A percentile compares a stretch with the other conserved stretches of the same genome.
phyloP scores from a whole-genome alignment of 805 yeast genomes.

The Lipomyces yamadae region DNA sequence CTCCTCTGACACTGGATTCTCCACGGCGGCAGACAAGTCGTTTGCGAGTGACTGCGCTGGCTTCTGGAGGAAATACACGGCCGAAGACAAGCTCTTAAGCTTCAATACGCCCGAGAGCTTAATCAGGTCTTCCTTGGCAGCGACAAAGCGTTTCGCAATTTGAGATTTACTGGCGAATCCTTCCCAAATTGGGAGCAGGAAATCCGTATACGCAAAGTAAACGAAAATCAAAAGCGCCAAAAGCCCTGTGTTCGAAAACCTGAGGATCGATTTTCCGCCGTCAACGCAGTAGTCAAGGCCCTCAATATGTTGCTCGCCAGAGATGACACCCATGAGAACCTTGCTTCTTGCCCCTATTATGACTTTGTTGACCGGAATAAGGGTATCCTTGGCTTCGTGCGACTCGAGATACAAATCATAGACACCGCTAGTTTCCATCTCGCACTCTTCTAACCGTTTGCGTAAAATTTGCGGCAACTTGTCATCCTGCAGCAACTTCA shows the following conservation, averaged over 20 bases:
- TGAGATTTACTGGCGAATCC: constrained; percentile 39
- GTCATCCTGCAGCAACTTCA: constrained; percentile 25
- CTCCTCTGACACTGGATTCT: constrained; percentile 15
- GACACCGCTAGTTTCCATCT: constrained; percentile 15
- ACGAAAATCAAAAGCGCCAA: constrained; percentile 50
- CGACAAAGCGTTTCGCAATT: constrained; percentile 26
- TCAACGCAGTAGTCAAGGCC: constrained; percentile 5
- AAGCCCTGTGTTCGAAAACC: constrained; percentile 19
- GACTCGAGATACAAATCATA: constrained; percentile 31
- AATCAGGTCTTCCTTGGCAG: constrained; percentile 40
- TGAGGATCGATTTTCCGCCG: constrained; percentile 12
- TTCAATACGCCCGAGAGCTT: constrained; percentile 35
- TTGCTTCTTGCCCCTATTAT: constrained; percentile 31
- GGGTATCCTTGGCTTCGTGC: constrained; percentile 31
- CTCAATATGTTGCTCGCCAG: constrained; percentile 10
- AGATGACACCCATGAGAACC: constrained; percentile 39
- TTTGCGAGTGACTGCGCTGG: constrained; percentile 17
- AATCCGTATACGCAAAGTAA: constrained; percentile 58
- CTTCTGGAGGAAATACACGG: constrained; percentile 26
- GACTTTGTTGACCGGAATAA: constrained; percentile 32
- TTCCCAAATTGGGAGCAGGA: constrained; percentile 54
- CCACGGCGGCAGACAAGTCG: constrained; percentile 24
- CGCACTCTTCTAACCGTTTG: constrained; percentile 21
- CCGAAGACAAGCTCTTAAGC: constrained; percentile 35
- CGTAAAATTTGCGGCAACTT: constrained; percentile 29